A percentile compares a stretch with the other conserved stretches of the same genome.
phyloP scores from a whole-genome alignment of 2,329 filamentous ascomycete genomes.

The Cercospora canescens region DNA sequence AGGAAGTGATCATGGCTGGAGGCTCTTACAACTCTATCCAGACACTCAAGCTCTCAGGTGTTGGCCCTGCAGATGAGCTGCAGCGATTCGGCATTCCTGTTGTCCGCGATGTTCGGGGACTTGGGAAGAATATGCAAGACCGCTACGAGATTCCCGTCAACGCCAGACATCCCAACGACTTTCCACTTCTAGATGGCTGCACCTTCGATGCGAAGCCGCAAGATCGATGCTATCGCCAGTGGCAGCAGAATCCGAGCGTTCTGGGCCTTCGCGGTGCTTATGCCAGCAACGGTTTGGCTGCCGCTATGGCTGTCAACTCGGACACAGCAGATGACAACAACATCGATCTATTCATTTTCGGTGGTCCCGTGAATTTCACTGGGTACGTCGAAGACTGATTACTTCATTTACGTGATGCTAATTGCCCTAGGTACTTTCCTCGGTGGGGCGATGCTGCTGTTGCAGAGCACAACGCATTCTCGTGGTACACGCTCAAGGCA shows the following conservation, averaged over 20 bases:
- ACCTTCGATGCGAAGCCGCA: constrained; percentile 33
- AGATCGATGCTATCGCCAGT: constrained; percentile 46
- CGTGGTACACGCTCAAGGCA: constrained; percentile 60
- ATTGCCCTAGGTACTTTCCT: constrained; percentile 48
- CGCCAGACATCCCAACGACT: constrained; percentile 43
- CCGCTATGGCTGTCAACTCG: constrained; percentile 46
- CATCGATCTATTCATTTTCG: constrained; percentile 56
- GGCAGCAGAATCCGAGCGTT: constrained; percentile 39
- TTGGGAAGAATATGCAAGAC: constrained; percentile 65
- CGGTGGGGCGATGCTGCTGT: constrained; percentile 51
- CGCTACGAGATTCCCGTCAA: constrained; percentile 57
- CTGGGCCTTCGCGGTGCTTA: constrained; percentile 44
- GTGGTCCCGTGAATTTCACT: constrained; percentile 56
- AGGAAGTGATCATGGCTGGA: constrained; percentile 44
- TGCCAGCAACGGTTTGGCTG: constrained; percentile 54
- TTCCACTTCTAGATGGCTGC: constrained; percentile 41
- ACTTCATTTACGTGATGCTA: not conserved
- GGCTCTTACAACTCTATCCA: constrained; percentile 65
- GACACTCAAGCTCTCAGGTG: constrained; percentile 62
- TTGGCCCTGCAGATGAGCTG: constrained; percentile 58
- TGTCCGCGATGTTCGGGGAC: constrained; percentile 58
- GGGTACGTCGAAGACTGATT: constrained; percentile 29
- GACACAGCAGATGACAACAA: constrained; percentile 44
- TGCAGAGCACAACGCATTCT: constrained; percentile 47
- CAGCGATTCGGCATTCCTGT: constrained; percentile 54